These are phyloP conservation scores for Ampelomyces quisqualis DNA, from an alignment of 2,329 filamentous ascomycete species.

Conservation along the genomic window DNA sequence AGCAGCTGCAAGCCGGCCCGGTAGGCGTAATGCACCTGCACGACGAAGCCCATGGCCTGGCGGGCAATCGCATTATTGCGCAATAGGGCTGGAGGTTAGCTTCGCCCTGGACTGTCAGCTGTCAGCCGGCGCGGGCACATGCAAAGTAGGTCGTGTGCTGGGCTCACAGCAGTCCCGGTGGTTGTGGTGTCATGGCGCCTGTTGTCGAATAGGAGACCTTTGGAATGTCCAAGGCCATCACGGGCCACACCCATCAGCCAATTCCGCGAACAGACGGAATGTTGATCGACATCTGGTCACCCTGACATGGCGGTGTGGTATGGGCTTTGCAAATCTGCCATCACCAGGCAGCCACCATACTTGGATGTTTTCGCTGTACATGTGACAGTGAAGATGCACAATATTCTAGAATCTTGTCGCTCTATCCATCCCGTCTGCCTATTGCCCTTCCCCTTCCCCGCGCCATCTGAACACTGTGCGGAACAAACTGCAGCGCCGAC, in stretches of 20 bases:
- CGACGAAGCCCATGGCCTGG: slow-evolving; percentile 11
- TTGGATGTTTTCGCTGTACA: no score
- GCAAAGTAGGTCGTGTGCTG: neutral
- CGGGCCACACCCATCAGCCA: neutral
- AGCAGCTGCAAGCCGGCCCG: slow-evolving; percentile 2
- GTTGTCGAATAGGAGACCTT: neutral
- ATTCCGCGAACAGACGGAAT: no score
- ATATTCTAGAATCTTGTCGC: no score
- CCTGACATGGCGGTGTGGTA: no score
- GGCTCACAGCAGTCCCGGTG: neutral
- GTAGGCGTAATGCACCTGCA: slow-evolving; percentile 8
- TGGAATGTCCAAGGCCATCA: neutral
- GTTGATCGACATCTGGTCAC: no score
- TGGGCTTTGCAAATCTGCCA: no score
- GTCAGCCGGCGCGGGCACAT: neutral
- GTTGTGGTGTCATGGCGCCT: slow-evolving; percentile 1
- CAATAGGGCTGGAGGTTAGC: neutral
- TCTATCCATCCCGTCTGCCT: slow-evolving; percentile 11
- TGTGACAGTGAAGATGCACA: no score
- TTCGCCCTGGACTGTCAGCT: neutral
- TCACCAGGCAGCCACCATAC: no score
- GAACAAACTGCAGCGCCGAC: slow-evolving; percentile 71
- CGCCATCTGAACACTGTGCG: slow-evolving; percentile 44
- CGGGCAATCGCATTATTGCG: slow-evolving; percentile 7
- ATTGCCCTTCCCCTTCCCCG: slow-evolving; percentile 23